Percentiles rank a stretch among this genome's conserved stretches.
These are phyloP conservation scores for Talinum fruticosum DNA, from an alignment of 148 eudicot genomes.

Conservation along the genomic window DNA sequence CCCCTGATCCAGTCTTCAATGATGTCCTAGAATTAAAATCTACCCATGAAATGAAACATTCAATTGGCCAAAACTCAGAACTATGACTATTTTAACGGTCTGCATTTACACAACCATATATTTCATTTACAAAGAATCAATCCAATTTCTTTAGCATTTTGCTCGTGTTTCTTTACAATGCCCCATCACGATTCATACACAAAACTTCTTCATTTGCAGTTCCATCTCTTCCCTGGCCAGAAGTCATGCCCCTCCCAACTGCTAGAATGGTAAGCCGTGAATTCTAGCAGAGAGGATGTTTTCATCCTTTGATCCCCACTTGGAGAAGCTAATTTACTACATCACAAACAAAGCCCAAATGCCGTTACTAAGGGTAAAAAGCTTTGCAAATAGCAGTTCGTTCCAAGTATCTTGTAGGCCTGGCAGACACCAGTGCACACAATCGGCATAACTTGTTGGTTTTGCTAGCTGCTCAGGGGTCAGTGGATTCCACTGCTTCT, in stretches of 20 bases:
- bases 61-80: too few species aligned
- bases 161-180: constrained; percentile 10
- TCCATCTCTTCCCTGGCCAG: neutral
- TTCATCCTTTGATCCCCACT: constrained; percentile 14
- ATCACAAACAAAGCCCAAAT: neutral
- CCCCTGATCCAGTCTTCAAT: too few species aligned
- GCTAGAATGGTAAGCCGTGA: neutral
- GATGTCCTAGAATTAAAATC: too few species aligned
- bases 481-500: constrained; percentile 79
- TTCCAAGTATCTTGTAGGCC: constrained; percentile 98
- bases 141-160: constrained; percentile 1
- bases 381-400: constrained; percentile 79
- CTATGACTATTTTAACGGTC: too few species aligned
- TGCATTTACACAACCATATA: neutral
- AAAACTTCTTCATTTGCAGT: constrained; percentile 8
- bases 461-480: constrained; percentile 76
- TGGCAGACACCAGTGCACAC: constrained; percentile 93
- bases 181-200: constrained; percentile 2
- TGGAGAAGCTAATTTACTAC: neutral
- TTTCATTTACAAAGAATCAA: constrained; percentile 28
- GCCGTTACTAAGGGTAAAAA: constrained; percentile 59
- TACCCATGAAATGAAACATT: too few species aligned
- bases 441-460: constrained; percentile 82
- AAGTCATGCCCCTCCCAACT: neutral
- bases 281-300: constrained; percentile 3